These are phyloP conservation scores for Dimargaris xerosporica DNA, from an alignment of 192 early-diverging fungal genomes.

Conservation along the genomic window DNA sequence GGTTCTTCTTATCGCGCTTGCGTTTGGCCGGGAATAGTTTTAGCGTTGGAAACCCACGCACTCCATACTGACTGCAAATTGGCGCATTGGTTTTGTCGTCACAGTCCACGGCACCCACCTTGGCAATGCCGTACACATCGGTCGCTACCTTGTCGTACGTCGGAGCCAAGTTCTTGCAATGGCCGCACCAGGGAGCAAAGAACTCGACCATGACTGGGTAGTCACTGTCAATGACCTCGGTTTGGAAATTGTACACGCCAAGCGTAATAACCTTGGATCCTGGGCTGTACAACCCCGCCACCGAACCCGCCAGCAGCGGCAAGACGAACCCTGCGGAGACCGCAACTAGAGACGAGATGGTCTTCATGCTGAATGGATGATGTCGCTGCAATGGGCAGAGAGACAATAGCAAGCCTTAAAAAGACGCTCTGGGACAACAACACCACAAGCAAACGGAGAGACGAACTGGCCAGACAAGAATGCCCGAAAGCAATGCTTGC, in stretches of 20 bases:
- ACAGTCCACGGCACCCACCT: constrained; percentile 83
- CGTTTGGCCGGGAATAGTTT: constrained; percentile 50
- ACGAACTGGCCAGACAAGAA: no score
- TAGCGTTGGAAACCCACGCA: constrained; percentile 81
- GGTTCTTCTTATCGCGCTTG: constrained; percentile 30
- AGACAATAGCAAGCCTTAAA: no score
- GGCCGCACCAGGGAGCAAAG: constrained; percentile 94
- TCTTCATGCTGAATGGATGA: no score
- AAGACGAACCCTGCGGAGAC: no score
- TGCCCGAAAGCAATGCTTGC: no score
- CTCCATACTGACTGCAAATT: constrained; percentile 59
- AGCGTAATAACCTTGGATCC: constrained; percentile 34
- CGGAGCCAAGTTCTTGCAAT: constrained; percentile 76
- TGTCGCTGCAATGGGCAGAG: no score
- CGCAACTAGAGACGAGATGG: no score
- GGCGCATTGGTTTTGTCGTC: constrained; percentile 63
- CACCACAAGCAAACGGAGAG: no score
- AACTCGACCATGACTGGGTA: constrained; percentile 81
- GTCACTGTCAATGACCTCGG: constrained; percentile 50
- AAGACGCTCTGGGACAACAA: no score
- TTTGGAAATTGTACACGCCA: constrained; percentile 39
- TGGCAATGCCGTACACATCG: constrained; percentile 68
- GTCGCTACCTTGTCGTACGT: constrained; percentile 80
- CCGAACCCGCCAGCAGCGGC: no score
- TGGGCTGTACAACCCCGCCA: constrained; percentile 33